Evolutionary conservation across 805 yeast species (phyloP).

Genomic region (Saturnispora bothae): DNA sequence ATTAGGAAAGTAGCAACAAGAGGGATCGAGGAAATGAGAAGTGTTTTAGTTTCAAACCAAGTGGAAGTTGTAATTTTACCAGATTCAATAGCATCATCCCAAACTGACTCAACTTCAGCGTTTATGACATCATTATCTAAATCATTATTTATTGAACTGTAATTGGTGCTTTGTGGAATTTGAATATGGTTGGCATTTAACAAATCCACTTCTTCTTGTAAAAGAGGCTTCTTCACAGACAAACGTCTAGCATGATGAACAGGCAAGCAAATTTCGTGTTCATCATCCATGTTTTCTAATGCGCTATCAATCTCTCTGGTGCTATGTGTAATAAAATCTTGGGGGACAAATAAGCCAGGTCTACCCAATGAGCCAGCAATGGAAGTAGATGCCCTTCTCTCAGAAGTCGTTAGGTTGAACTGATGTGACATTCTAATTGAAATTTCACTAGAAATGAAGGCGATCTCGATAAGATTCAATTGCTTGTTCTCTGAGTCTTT

Average conservation of each 20-base stretch:
- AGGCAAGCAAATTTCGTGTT: conserved; percentile 9
- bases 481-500: too few relatives aligned
- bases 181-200: conserved; percentile 21
- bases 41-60: conserved; percentile 29
- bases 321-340: conserved; percentile 31
- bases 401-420: conserved; percentile 34
- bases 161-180: conserved; percentile 15
- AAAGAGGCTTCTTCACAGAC: conserved; percentile 6
- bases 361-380: conserved; percentile 43
- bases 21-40: conserved; percentile 40
- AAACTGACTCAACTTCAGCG: conserved; percentile 22
- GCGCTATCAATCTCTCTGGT: conserved; percentile 18
- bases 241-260: conserved; percentile 5
- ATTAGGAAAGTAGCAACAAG: conserved; percentile 55
- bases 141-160: conserved; percentile 1
- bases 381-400: conserved; percentile 39
- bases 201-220: conserved; percentile 23
- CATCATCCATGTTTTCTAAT: conserved; percentile 15
- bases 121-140: conserved; percentile 5
- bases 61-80: conserved; percentile 36
- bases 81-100: conserved; percentile 26
- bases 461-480: too few relatives aligned
- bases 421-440: too few relatives aligned
- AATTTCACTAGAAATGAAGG: too few relatives aligned
- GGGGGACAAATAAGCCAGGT: conserved; percentile 41